A percentile compares a stretch with the other conserved stretches of the same genome.
phyloP scores from a whole-genome alignment of 345 rosid genomes.

The Bretschneidera sinensis region DNA sequence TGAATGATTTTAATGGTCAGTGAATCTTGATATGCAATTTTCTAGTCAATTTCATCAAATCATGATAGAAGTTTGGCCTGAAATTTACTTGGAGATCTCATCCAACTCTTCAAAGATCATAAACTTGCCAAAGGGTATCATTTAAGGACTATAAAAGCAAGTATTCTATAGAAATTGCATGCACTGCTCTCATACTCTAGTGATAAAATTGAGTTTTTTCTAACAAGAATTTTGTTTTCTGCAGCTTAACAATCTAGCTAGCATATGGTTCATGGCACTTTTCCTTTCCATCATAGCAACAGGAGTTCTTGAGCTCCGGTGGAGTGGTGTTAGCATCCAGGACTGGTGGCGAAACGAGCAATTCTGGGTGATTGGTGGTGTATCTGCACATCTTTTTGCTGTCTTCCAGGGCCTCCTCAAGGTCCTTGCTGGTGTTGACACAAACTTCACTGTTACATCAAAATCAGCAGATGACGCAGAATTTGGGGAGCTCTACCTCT shows the following conservation, averaged over 20 bases:
- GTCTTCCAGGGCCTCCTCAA: conserved; percentile 97
- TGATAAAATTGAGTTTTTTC: background rate
- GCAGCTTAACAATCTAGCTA: conserved; percentile 79
- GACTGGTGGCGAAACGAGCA: conserved; percentile 98
- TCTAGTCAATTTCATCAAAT: no score
- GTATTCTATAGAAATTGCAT: no score
- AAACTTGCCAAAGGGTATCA: no score
- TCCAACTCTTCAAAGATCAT: no score
- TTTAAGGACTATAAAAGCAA: no score
- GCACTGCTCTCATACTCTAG: no score
- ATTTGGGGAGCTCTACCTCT: conserved; percentile 91
- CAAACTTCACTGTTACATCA: conserved; percentile 91
- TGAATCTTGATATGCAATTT: background rate
- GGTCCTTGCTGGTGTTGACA: conserved; percentile 89
- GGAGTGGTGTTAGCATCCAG: conserved; percentile 85
- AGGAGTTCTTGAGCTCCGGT: conserved; percentile 76
- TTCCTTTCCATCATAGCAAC: conserved; percentile 88
- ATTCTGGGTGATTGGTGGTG: conserved; percentile 97
- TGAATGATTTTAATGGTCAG: no score
- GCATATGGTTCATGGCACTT: conserved; percentile 86
- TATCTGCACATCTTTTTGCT: conserved; percentile 92
- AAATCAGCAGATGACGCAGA: conserved; percentile 71
- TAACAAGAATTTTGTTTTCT: conserved; percentile 2
- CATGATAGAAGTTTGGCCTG: no score
- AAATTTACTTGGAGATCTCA: no score